These are phyloP conservation scores for Paramyrothecium roridum DNA, from an alignment of 2,329 filamentous ascomycete species.

Conservation along the genomic window DNA sequence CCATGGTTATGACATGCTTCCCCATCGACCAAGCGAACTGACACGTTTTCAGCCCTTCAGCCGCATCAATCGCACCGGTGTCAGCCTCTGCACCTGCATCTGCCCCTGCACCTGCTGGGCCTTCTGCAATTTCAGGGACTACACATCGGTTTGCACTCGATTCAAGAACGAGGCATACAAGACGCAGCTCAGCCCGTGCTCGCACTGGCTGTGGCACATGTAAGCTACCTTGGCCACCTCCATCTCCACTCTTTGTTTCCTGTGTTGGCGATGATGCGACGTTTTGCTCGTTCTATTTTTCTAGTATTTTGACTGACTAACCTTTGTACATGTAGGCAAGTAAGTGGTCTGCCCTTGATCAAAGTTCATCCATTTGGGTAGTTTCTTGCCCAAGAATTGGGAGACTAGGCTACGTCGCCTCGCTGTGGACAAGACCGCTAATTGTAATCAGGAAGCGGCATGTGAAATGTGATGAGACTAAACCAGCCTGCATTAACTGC, in stretches of 20 bases:
- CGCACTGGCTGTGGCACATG: slow-evolving; percentile 35
- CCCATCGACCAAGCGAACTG: background rate
- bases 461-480: slow-evolving; percentile 39
- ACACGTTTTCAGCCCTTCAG: slow-evolving; percentile 11
- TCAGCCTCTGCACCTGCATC: background rate
- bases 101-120: slow-evolving; percentile 7
- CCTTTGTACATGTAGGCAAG: slow-evolving; percentile 22
- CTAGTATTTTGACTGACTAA: too few relatives aligned
- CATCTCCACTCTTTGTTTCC: background rate
- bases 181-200: slow-evolving; percentile 33
- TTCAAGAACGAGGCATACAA: slow-evolving; percentile 31
- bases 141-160: slow-evolving; percentile 36
- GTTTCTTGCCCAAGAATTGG: slow-evolving; percentile 5
- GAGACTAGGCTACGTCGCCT: too few relatives aligned
- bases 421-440: too few relatives aligned
- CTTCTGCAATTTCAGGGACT: slow-evolving; percentile 17
- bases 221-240: slow-evolving; percentile 19
- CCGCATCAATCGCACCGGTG: slow-evolving; percentile 3
- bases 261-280: too few relatives aligned
- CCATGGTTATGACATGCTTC: slow-evolving; percentile 5
- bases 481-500: slow-evolving; percentile 37
- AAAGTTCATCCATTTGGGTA: background rate
- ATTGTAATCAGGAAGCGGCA: slow-evolving; percentile 30
- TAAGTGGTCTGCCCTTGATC: slow-evolving; percentile 15
- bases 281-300: too few relatives aligned